phyloP scores from a whole-genome alignment of 2,329 filamentous ascomycete species.

The Fusarium aywerte region DNA sequence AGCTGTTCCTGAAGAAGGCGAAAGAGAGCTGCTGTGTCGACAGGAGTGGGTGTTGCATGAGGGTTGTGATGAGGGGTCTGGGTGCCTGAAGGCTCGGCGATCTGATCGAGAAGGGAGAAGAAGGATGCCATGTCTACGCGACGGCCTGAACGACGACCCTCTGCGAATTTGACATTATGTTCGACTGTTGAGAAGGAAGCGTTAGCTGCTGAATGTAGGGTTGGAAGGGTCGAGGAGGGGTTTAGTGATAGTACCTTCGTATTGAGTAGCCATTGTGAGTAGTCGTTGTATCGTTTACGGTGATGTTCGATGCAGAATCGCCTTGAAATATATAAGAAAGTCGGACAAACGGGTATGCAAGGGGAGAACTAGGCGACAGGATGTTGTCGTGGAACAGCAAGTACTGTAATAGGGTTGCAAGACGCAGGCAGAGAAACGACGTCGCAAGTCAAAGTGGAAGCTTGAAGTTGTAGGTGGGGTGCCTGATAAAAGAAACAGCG shows the following conservation, averaged over 20 bases:
- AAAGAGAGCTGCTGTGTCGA: slow-evolving; percentile 67
- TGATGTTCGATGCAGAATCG: not conserved
- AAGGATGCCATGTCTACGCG: slow-evolving; percentile 73
- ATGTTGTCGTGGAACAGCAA: slow-evolving; percentile 23
- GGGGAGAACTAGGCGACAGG: slow-evolving; percentile 3
- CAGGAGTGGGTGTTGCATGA: slow-evolving; percentile 68
- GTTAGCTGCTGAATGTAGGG: slow-evolving; percentile 2
- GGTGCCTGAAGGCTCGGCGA: slow-evolving; percentile 54
- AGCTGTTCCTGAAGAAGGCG: slow-evolving; percentile 69
- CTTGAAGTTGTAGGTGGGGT: slow-evolving; percentile 20
- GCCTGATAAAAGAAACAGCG: not conserved
- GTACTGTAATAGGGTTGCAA: not conserved
- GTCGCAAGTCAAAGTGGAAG: slow-evolving; percentile 35
- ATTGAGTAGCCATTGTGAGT: slow-evolving; percentile 64
- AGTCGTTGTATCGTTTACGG: not conserved
- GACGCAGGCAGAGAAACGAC: slow-evolving; percentile 35
- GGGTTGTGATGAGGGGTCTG: slow-evolving; percentile 60
- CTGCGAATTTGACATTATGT: slow-evolving; percentile 66
- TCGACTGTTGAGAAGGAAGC: slow-evolving; percentile 62
- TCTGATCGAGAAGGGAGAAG: slow-evolving; percentile 65
- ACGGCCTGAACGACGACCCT: slow-evolving; percentile 57
- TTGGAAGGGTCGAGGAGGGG: slow-evolving; percentile 16
- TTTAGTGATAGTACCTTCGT: slow-evolving; percentile 59
- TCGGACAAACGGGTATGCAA: not conserved
- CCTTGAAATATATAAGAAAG: not conserved